Percentiles rank a stretch among this genome's conserved stretches.
These are phyloP conservation scores for Mucor ambiguus DNA, from an alignment of 371 early-diverging fungal genomes.

Conservation along the genomic window DNA sequence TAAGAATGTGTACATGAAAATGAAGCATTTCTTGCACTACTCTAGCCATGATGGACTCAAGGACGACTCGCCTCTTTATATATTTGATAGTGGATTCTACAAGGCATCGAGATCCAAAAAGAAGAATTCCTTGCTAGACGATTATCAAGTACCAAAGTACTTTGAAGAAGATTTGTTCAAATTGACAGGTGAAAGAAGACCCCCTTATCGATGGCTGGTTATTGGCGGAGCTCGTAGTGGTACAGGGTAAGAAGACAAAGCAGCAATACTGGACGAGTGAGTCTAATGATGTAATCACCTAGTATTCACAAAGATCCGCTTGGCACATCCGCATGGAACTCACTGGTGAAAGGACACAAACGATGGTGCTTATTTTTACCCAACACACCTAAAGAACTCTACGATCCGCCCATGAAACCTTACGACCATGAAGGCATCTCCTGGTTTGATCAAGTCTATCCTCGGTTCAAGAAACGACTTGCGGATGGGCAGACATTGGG, in stretches of 20 bases:
- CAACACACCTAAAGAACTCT: constrained; percentile 50
- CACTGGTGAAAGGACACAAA: constrained; percentile 65
- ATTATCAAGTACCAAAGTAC: constrained; percentile 73
- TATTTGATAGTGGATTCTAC: constrained; percentile 75
- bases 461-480: constrained; percentile 43
- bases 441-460: constrained; percentile 80
- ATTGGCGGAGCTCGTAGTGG: constrained; percentile 69
- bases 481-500: constrained; percentile 42
- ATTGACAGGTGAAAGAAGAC: constrained; percentile 65
- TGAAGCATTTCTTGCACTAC: constrained; percentile 75
- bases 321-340: constrained; percentile 74
- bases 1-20: constrained; percentile 68
- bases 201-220: constrained; percentile 71
- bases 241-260: constrained; percentile 49
- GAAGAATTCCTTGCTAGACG: constrained; percentile 52
- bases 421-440: constrained; percentile 78
- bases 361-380: constrained; percentile 81
- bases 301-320: constrained; percentile 68
- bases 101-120: constrained; percentile 28
- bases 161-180: constrained; percentile 79
- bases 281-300: no score
- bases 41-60: constrained; percentile 52
- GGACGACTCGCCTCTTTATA: constrained; percentile 85
- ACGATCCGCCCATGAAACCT: constrained; percentile 64
- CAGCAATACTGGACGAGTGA: background rate